These are phyloP conservation scores for Lipomyces spencermartinsiae DNA, from an alignment of 805 yeast genomes.

Conservation along the genomic window DNA sequence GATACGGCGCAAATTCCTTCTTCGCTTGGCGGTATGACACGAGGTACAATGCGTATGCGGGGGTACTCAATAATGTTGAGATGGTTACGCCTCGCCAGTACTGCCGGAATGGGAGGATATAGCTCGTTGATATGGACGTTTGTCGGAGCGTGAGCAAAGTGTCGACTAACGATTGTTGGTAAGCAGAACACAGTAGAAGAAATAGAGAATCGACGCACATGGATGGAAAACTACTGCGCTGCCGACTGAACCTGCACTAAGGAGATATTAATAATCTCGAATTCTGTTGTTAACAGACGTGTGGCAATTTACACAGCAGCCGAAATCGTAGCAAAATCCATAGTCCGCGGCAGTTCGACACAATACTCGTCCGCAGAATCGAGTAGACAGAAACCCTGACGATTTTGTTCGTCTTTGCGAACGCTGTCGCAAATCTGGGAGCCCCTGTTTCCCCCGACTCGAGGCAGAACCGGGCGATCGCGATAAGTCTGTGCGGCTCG, in stretches of 20 bases:
- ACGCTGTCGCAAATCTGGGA: no score
- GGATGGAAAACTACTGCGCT: conserved; percentile 36
- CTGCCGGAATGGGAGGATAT: conserved; percentile 27
- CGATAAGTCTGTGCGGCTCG: no score
- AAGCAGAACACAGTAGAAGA: background rate
- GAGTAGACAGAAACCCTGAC: background rate
- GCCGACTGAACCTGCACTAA: conserved; percentile 34
- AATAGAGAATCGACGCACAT: conserved; percentile 10
- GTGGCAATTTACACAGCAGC: conserved; percentile 32
- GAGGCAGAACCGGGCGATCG: no score
- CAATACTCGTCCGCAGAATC: background rate
- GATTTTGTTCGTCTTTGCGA: no score
- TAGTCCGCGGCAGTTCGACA: background rate
- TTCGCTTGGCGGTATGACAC: conserved; percentile 51
- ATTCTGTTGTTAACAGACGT: background rate
- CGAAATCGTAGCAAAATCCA: conserved; percentile 26
- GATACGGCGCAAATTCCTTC: conserved; percentile 38
- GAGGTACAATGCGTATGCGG: conserved; percentile 51
- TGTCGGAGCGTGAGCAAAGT: conserved; percentile 33
- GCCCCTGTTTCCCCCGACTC: no score
- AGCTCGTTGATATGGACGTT: conserved; percentile 22
- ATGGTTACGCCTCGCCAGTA: conserved; percentile 49
- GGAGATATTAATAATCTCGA: background rate
- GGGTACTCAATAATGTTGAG: conserved; percentile 49
- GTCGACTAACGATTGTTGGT: conserved; percentile 23